Conservation (phyloP, 805 yeast species). For the Wickerhamiella kurtzmanii region DNA sequence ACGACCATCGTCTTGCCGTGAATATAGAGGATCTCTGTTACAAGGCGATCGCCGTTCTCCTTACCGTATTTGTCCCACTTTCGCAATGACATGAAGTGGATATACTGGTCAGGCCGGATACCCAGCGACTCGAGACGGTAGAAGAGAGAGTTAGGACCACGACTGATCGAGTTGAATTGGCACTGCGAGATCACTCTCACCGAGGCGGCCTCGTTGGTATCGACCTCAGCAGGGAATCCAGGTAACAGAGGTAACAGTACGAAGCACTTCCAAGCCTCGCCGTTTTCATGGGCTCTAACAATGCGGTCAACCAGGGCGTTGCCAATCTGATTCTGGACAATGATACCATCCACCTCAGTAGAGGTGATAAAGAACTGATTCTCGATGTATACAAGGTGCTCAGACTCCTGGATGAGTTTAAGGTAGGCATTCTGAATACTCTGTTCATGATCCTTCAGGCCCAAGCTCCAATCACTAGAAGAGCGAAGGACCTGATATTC, state of each 20-base stretch:
- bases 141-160: constrained; percentile 80
- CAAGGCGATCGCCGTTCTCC: constrained; percentile 31
- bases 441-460: constrained; percentile 69
- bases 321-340: constrained; percentile 77
- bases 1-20: constrained; percentile 88
- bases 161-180: constrained; percentile 82
- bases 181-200: constrained; percentile 93
- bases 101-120: constrained; percentile 77
- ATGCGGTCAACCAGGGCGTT: constrained; percentile 97
- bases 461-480: constrained; percentile 86
- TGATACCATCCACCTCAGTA: constrained; percentile 63
- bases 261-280: constrained; percentile 75
- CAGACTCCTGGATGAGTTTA: constrained; percentile 78
- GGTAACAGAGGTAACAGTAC: constrained; percentile 94
- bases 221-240: constrained; percentile 89
- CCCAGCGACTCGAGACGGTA: constrained; percentile 66
- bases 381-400: constrained; percentile 86
- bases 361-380: constrained; percentile 91
- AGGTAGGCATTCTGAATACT: constrained; percentile 89
- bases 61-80: constrained; percentile 91
- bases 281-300: constrained; percentile 68
- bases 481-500: constrained; percentile 85
- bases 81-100: constrained; percentile 79
- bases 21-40: constrained; percentile 83
- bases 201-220: constrained; percentile 86